phyloP scores from a whole-genome alignment of 306 rosid genomes.

The Cicer arietinum region DNA sequence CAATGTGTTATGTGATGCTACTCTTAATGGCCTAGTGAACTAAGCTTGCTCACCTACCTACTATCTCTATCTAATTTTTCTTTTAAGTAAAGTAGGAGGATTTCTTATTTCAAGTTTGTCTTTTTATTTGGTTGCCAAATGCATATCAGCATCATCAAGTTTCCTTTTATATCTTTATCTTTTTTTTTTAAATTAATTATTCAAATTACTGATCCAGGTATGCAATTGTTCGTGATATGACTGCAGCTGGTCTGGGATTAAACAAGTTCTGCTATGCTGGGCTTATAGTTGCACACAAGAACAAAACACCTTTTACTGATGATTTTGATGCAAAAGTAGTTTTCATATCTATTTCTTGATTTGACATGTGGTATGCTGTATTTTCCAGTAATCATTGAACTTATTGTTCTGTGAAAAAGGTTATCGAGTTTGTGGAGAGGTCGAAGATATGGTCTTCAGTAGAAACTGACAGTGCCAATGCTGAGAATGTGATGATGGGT shows the following conservation, averaged over 20 bases:
- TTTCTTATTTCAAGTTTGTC: conserved; percentile 24
- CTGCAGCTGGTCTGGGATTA: conserved; percentile 95
- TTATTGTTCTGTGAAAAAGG: conserved; percentile 59
- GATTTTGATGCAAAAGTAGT: conserved; percentile 85
- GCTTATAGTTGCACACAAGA: conserved; percentile 80
- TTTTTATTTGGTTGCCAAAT: background rate
- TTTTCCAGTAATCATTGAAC: conserved; percentile 40
- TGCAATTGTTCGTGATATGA: conserved; percentile 95
- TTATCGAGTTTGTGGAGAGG: conserved; percentile 87
- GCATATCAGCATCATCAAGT: conserved; percentile 35
- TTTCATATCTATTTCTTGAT: conserved; percentile 29
- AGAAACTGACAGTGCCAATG: conserved; percentile 67
- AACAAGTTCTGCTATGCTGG: conserved; percentile 91
- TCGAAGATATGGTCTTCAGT: conserved; percentile 79
- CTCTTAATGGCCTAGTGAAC: background rate
- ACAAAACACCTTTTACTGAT: conserved; percentile 71
- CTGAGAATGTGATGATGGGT: conserved; percentile 89
- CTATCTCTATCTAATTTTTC: background rate
- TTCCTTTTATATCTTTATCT: background rate
- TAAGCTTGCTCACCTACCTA: conserved; percentile 1
- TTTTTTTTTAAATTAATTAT: conserved; percentile 10
- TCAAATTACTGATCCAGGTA: conserved; percentile 61
- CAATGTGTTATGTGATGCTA: conserved; percentile 21
- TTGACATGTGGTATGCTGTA: conserved; percentile 32
- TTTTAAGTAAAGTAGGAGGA: background rate